Conservation (phyloP, 2,329 filamentous ascomycete species). For the Neonectria ditissima region DNA sequence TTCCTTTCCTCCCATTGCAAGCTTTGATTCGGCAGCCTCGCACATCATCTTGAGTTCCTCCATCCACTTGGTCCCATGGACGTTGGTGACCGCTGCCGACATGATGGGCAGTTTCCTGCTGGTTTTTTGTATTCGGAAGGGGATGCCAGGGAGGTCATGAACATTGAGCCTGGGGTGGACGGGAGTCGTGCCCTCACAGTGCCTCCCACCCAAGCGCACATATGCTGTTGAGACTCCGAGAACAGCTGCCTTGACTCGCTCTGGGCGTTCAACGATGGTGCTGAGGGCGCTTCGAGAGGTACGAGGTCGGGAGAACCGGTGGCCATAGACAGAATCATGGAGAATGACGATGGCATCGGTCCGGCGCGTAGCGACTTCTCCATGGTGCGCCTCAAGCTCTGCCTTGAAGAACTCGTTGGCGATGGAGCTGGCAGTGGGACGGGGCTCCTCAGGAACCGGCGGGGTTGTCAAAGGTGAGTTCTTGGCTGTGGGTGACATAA, state of each 20-base stretch:
- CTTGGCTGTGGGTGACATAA: slow-evolving; percentile 58
- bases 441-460: slow-evolving; percentile 52
- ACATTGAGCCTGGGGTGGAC: slow-evolving; percentile 73
- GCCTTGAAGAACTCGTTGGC: slow-evolving; percentile 76
- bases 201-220: slow-evolving; percentile 85
- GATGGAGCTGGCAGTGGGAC: slow-evolving; percentile 65
- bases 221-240: slow-evolving; percentile 89
- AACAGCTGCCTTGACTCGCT: slow-evolving; percentile 86
- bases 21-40: slow-evolving; percentile 78
- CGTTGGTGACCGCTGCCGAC: slow-evolving; percentile 84
- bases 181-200: slow-evolving; percentile 76
- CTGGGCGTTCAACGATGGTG: slow-evolving; percentile 92
- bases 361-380: slow-evolving; percentile 52
- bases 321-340: slow-evolving; percentile 94
- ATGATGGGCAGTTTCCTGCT: slow-evolving; percentile 76
- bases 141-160: slow-evolving; percentile 67
- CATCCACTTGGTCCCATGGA: slow-evolving; percentile 95
- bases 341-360: slow-evolving; percentile 83
- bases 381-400: slow-evolving; percentile 75
- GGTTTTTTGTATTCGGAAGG: slow-evolving; percentile 89
- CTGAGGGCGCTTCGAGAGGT: slow-evolving; percentile 77
- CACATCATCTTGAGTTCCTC: slow-evolving; percentile 89
- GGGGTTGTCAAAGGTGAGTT: slow-evolving; percentile 45
- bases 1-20: slow-evolving; percentile 83
- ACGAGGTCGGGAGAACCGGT: slow-evolving; percentile 87